Evolutionary conservation across 805 yeast genomes (phyloP).

Genomic region (Komagataella populi): DNA sequence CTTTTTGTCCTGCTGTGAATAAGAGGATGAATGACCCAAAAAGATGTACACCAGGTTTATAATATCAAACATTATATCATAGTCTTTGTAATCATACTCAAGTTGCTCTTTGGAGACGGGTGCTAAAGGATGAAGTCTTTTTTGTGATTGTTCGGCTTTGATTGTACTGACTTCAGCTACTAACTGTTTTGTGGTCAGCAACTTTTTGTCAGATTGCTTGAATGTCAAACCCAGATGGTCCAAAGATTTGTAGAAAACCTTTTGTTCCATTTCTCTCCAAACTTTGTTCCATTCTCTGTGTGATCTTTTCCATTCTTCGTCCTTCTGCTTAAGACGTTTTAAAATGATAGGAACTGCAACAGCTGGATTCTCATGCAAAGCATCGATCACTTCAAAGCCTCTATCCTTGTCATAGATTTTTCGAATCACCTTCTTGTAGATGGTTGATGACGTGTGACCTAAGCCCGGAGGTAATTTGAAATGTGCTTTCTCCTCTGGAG

Average conservation of each 20-base stretch:
- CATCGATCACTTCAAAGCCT: slow-evolving; percentile 93
- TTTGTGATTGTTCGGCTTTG: slow-evolving; percentile 82
- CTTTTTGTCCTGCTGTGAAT: slow-evolving; percentile 72
- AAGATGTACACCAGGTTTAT: slow-evolving; percentile 52
- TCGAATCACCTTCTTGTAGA: slow-evolving; percentile 85
- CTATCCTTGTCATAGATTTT: slow-evolving; percentile 89
- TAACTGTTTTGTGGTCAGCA: slow-evolving; percentile 78
- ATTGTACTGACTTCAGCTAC: slow-evolving; percentile 87
- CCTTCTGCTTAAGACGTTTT: slow-evolving; percentile 89
- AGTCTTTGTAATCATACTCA: slow-evolving; percentile 49
- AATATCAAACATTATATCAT: slow-evolving; percentile 61
- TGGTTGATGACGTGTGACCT: slow-evolving; percentile 84
- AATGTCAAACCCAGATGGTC: slow-evolving; percentile 94
- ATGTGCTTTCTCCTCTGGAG: slow-evolving; percentile 71
- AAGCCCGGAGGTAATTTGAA: slow-evolving; percentile 88
- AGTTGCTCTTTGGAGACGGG: slow-evolving; percentile 70
- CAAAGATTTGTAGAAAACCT: slow-evolving; percentile 81
- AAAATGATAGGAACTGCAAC: slow-evolving; percentile 89
- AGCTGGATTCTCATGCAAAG: slow-evolving; percentile 89
- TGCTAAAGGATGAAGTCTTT: slow-evolving; percentile 72
- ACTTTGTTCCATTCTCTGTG: slow-evolving; percentile 98
- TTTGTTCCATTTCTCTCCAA: slow-evolving; percentile 97
- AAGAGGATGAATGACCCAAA: slow-evolving; percentile 54
- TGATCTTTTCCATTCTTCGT: slow-evolving; percentile 97
- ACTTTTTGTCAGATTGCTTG: slow-evolving; percentile 91